Conservation (phyloP, 306 rosid genomes). For the Ziziphus jujuba region DNA sequence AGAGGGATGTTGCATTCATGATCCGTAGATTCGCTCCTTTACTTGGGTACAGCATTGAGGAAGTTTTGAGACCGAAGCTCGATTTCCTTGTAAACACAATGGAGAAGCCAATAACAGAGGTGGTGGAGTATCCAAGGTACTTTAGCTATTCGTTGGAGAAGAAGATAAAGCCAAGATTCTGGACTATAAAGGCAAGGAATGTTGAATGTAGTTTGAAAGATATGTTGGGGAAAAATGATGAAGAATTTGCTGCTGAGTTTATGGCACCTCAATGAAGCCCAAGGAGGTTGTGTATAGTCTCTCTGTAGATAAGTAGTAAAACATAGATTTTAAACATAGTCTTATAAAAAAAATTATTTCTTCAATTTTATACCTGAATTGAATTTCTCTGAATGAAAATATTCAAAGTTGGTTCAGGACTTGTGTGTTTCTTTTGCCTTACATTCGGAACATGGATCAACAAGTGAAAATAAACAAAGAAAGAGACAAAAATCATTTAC, state of each 20-base stretch:
- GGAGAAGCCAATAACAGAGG: constrained; percentile 72
- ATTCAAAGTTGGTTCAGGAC: neutral
- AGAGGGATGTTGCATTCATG: constrained; percentile 67
- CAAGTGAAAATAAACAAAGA: too few species aligned
- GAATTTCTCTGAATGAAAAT: neutral
- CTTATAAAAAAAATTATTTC: neutral
- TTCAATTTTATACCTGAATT: neutral
- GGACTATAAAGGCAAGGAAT: constrained; percentile 61
- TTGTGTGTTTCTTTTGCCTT: too few species aligned
- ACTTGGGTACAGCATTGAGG: constrained; percentile 75
- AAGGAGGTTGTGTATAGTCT: neutral
- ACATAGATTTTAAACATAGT: neutral
- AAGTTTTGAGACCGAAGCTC: constrained; percentile 76
- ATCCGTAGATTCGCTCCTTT: constrained; percentile 77
- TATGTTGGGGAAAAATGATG: constrained; percentile 81
- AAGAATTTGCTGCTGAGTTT: constrained; percentile 69
- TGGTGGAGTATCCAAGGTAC: constrained; percentile 82
- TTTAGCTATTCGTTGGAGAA: constrained; percentile 91
- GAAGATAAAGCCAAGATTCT: constrained; percentile 83
- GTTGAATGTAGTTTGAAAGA: constrained; percentile 68
- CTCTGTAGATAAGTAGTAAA: constrained; percentile 30
- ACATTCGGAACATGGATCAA: too few species aligned
- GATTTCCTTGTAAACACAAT: constrained; percentile 73
- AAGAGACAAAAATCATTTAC: too few species aligned
- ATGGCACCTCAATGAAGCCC: constrained; percentile 24